phyloP scores from a whole-genome alignment of 2,329 filamentous ascomycete genomes.

The Sordariomycetes sp. region DNA sequence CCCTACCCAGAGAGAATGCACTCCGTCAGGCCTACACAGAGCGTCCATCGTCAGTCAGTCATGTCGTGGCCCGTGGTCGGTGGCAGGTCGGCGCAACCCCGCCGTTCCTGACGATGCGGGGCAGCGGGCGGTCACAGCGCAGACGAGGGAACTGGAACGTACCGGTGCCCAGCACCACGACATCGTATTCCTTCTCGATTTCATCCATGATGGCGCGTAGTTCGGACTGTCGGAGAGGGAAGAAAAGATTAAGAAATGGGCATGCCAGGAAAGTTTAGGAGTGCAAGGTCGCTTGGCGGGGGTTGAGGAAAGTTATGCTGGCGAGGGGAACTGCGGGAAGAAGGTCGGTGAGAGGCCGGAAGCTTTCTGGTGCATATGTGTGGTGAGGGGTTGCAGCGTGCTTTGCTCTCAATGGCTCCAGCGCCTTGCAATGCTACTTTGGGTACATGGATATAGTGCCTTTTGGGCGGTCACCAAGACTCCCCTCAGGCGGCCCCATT shows the following conservation, averaged over 20 bases:
- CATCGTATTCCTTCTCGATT: conserved; percentile 97
- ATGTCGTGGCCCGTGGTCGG: not conserved
- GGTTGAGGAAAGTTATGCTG: conserved; percentile 6
- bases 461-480: not conserved
- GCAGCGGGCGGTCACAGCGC: conserved; percentile 6
- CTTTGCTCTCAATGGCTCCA: not conserved
- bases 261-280: not conserved
- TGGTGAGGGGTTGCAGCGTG: not conserved
- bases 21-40: conserved; percentile 74
- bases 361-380: too few species aligned
- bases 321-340: conserved; percentile 7
- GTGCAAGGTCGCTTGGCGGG: not conserved
- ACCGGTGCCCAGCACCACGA: conserved; percentile 97
- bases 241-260: not conserved
- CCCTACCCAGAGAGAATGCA: conserved; percentile 94
- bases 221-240: not conserved
- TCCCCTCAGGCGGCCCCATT: not conserved
- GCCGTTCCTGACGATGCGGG: conserved; percentile 15
- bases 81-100: conserved; percentile 6
- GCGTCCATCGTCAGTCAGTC: conserved; percentile 11
- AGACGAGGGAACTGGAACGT: conserved; percentile 23
- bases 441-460: not conserved
- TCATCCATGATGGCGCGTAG: conserved; percentile 66
- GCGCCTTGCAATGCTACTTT: not conserved
- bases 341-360: not conserved